Evolutionary conservation across 129 eudicot genomes (phyloP).

Genomic region (Sambucus nigra): DNA sequence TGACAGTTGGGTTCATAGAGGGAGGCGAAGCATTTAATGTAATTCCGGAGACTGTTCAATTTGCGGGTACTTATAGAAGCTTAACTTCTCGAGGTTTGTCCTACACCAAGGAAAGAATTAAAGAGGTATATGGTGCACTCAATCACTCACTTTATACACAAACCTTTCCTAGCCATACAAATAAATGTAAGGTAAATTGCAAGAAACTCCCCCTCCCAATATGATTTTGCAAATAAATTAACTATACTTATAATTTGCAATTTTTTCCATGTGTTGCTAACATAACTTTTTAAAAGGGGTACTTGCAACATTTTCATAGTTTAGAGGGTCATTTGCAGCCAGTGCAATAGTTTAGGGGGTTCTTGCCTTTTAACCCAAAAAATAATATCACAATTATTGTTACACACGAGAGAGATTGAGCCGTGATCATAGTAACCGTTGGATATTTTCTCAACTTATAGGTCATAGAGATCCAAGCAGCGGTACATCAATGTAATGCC

Average conservation of each 20-base stretch:
- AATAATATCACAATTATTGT: too few species aligned
- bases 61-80: conserved; percentile 34
- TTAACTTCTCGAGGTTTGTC: conserved; percentile 25
- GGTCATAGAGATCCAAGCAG: conserved; percentile 48
- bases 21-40: conserved; percentile 40
- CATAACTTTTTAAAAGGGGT: too few species aligned
- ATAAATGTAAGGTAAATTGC: too few species aligned
- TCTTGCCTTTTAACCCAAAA: too few species aligned
- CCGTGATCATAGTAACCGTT: not conserved
- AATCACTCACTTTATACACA: not conserved
- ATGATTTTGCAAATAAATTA: too few species aligned
- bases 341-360: too few species aligned
- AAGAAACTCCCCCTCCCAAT: too few species aligned
- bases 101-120: conserved; percentile 34
- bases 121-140: not conserved
- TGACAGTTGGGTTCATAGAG: conserved; percentile 37
- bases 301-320: too few species aligned
- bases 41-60: conserved; percentile 26
- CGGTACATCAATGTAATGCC: conserved; percentile 34
- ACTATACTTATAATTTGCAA: too few species aligned
- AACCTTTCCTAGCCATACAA: not conserved
- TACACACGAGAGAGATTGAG: too few species aligned
- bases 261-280: too few species aligned
- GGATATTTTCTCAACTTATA: conserved; percentile 2
- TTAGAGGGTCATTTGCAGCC: too few species aligned